phyloP scores from a whole-genome alignment of 257 asterid genomes.

The Leptodermis oblonga region DNA sequence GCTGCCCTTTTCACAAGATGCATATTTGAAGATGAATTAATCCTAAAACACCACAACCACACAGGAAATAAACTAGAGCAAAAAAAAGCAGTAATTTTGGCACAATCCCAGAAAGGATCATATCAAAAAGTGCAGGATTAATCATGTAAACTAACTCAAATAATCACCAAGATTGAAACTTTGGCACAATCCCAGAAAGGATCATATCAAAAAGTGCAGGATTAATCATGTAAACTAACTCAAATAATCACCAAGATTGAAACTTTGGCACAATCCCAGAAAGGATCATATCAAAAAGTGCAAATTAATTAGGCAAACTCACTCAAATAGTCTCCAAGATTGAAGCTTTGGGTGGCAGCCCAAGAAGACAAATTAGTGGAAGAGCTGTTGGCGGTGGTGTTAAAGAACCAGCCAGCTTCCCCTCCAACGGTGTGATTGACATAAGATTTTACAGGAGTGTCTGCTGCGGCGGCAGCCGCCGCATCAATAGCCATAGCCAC shows the following conservation, averaged over 20 bases:
- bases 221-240: conserved; percentile 35
- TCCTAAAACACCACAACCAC: too few relatives aligned
- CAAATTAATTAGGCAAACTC: conserved; percentile 17
- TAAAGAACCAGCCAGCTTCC: conserved; percentile 73
- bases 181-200: conserved; percentile 2
- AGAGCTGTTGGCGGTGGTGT: conserved; percentile 38
- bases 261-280: conserved; percentile 14
- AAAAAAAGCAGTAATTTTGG: background rate
- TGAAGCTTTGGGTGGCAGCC: conserved; percentile 65
- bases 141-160: conserved; percentile 43
- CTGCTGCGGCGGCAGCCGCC: conserved; percentile 27
- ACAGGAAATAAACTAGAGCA: background rate
- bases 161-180: conserved; percentile 79
- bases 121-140: conserved; percentile 16
- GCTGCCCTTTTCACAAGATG: too few relatives aligned
- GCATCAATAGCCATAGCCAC: conserved; percentile 3
- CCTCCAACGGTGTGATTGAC: conserved; percentile 80
- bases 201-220: background rate
- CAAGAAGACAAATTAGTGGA: conserved; percentile 66
- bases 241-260: conserved; percentile 73
- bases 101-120: conserved; percentile 74
- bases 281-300: background rate
- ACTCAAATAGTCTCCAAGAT: conserved; percentile 80
- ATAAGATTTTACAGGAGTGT: conserved; percentile 33
- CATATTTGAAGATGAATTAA: too few relatives aligned